Percentiles rank a stretch among this genome's conserved stretches.
phyloP scores from a whole-genome alignment of 129 eudicot species.

The Erigeron canadensis region DNA sequence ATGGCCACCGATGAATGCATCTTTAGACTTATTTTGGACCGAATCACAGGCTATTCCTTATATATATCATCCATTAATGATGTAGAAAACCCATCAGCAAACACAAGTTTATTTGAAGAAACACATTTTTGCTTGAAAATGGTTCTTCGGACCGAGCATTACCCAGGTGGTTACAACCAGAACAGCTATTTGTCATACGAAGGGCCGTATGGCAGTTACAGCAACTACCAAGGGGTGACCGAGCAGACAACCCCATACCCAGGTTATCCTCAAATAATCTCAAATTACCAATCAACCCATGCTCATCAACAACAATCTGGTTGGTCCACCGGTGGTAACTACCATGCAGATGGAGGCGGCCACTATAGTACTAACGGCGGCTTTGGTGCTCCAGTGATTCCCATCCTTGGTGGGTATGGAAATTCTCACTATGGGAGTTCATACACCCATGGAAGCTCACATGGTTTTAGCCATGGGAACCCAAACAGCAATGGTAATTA shows the following conservation, averaged over 20 bases:
- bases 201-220: constrained; percentile 32
- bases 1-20: constrained; percentile 25
- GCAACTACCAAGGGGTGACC: constrained; percentile 20
- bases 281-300: constrained; percentile 25
- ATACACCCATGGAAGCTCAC: background rate
- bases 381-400: constrained; percentile 10
- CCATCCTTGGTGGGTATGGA: background rate
- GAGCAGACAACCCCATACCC: constrained; percentile 15
- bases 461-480: background rate
- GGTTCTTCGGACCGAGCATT: constrained; percentile 40
- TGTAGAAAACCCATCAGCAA: constrained; percentile 17
- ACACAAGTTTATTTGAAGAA: constrained; percentile 9
- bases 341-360: constrained; percentile 27
- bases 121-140: constrained; percentile 25
- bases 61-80: constrained; percentile 24
- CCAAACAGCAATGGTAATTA: constrained; percentile 1
- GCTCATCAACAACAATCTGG: constrained; percentile 34
- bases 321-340: constrained; percentile 20
- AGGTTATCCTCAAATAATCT: constrained; percentile 16
- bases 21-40: too few relatives aligned
- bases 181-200: constrained; percentile 37
- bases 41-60: constrained; percentile 36
- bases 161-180: constrained; percentile 37
- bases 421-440: background rate
- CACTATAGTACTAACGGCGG: constrained; percentile 13